Evolutionary conservation across 2,329 filamentous ascomycete genomes (phyloP).

Genomic region (Huntiella decipiens): DNA sequence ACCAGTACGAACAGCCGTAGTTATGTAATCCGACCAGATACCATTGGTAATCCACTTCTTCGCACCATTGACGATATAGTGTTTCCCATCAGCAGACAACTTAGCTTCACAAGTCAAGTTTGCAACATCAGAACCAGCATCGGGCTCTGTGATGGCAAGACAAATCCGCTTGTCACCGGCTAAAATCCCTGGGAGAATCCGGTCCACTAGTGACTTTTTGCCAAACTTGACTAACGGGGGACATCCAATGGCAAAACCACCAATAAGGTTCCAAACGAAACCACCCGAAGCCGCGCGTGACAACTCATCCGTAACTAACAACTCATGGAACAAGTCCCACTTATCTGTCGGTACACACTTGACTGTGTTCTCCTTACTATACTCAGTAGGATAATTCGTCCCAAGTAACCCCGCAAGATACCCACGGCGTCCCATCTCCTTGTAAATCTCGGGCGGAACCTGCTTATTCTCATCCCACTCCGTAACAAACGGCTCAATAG

Average conservation of each 20-base stretch:
- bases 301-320: constrained; percentile 86
- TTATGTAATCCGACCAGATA: constrained; percentile 94
- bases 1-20: constrained; percentile 81
- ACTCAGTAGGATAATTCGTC: constrained; percentile 58
- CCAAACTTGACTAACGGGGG: constrained; percentile 87
- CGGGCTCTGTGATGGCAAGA: constrained; percentile 89
- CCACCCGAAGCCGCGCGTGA: constrained; percentile 77
- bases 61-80: constrained; percentile 98
- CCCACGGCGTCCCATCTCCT: constrained; percentile 81
- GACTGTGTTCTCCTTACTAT: constrained; percentile 48
- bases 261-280: constrained; percentile 91
- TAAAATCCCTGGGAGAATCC: constrained; percentile 75
- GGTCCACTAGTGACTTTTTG: constrained; percentile 63
- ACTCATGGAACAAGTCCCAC: constrained; percentile 97
- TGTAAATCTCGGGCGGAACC: constrained; percentile 79
- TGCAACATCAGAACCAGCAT: constrained; percentile 87
- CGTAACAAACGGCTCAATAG: constrained; percentile 76
- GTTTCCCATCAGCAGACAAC: constrained; percentile 84
- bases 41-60: constrained; percentile 99
- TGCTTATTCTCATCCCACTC: constrained; percentile 95
- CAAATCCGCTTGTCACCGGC: constrained; percentile 93
- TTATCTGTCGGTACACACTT: constrained; percentile 67
- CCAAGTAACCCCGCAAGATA: constrained; percentile 88
- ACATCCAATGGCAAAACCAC: constrained; percentile 88
- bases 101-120: constrained; percentile 93